Evolutionary conservation across 1,284 basidiomycete species (phyloP), one percentile per base, ranked within the genome.

Genomic region (Mrakiaceae sp.): DNA sequence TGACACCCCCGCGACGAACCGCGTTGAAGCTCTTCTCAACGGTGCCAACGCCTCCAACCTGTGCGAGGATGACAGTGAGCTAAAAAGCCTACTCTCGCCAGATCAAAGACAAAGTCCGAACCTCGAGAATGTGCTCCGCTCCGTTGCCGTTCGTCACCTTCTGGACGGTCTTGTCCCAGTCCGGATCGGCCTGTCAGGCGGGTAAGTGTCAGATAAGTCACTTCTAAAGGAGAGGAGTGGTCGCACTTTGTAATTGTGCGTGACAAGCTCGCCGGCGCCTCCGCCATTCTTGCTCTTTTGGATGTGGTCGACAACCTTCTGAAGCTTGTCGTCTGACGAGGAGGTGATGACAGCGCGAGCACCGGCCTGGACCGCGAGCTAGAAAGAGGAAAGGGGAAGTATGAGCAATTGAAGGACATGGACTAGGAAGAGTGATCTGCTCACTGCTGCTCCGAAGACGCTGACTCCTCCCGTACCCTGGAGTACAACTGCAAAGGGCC

Each of bases 391-490:
- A 81, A 79, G 42, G 4, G 3, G 1, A 53, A 57, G 44, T 64
- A 27, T 27, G 27, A 27, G 27, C 53, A 53, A 67, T 58, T 39
- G 54, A 66, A 10, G 4, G 14, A 48, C 46, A 39, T 12, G 58
- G 27, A 58, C 53, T 27, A 27, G 51, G 46, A 40, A 4, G 52
- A 47, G 40, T 56, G 11, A 43, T 6, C 16, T 60, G 16, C 62
- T 42, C 40, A 63, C 62, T 54, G 56, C 53, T 8, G 62, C 62
- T 7, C 62, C 62, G 10, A 56, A 63, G 46, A 49, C 78, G 2
- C 81, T 82, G 12, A 84, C 83, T 49, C 83, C 83, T 4, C 83
- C 84, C 0, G 82, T 84, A 6, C 83, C 83, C 27, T 81, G 76
- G 9, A 82, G 77, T 14, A 85, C 76, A 47, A 84, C 79, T n/a